phyloP scores from a whole-genome alignment of 768 basidiomycete genomes.

The Leccinum truebloodii region DNA sequence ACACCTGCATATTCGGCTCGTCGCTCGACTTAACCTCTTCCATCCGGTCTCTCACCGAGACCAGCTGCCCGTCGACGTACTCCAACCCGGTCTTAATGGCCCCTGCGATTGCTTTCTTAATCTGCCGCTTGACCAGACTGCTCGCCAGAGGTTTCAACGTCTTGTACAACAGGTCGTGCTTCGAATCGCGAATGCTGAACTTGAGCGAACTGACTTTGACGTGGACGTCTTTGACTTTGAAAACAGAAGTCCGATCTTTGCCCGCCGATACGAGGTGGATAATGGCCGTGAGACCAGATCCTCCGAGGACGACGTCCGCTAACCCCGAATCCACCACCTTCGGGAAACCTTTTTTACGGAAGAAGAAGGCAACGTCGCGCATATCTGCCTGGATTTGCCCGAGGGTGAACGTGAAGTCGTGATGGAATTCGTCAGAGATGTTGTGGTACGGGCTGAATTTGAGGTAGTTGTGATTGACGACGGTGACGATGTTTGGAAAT shows the following conservation, averaged over 20 bases:
- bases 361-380: constrained; percentile 91
- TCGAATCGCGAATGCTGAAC: constrained; percentile 88
- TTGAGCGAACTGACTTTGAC: constrained; percentile 87
- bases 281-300: constrained; percentile 72
- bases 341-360: constrained; percentile 84
- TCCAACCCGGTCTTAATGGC: constrained; percentile 80
- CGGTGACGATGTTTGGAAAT: constrained; percentile 74
- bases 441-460: constrained; percentile 78
- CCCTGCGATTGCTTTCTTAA: constrained; percentile 60
- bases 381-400: constrained; percentile 92
- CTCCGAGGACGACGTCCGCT: constrained; percentile 84
- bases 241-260: constrained; percentile 68
- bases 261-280: constrained; percentile 61
- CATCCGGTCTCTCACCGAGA: constrained; percentile 82
- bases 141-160: constrained; percentile 78
- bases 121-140: constrained; percentile 74
- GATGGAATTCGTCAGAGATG: constrained; percentile 58
- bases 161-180: constrained; percentile 89
- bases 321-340: constrained; percentile 81
- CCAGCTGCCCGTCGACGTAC: constrained; percentile 87
- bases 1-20: constrained; percentile 44
- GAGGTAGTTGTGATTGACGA: constrained; percentile 81
- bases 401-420: constrained; percentile 74
- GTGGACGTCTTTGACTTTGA: constrained; percentile 67
- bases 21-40: constrained; percentile 55